Conservation (phyloP, 306 rosid genomes). For the Begonia loranthoides region DNA sequence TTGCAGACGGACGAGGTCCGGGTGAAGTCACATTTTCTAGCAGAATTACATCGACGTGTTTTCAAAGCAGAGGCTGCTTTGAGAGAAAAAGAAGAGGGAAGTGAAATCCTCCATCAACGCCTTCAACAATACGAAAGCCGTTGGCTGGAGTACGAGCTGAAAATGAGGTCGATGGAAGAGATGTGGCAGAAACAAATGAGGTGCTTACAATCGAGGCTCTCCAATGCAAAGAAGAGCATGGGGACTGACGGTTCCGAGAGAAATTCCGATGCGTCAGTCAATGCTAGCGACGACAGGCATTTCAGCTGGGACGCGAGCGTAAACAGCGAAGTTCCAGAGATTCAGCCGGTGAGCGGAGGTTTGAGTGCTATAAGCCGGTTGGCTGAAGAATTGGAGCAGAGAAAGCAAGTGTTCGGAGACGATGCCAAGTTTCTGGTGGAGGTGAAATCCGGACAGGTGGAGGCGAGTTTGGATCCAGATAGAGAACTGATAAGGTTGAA, state of each 20-base stretch:
- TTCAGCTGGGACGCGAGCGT: constrained; percentile 64
- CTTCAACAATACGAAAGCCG: constrained; percentile 90
- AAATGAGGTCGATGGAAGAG: constrained; percentile 99
- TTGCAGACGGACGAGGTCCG: constrained; percentile 70
- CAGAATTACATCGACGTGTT: constrained; percentile 90
- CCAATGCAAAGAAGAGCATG: constrained; percentile 96
- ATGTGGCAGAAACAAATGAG: constrained; percentile 99
- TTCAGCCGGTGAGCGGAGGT: constrained; percentile 90
- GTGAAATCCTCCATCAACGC: constrained; percentile 93
- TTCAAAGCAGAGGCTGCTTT: constrained; percentile 89
- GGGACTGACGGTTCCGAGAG: constrained; percentile 84
- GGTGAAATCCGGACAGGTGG: constrained; percentile 95
- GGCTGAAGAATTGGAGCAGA: constrained; percentile 94
- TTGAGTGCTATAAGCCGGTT: constrained; percentile 86
- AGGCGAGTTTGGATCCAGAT: constrained; percentile 87
- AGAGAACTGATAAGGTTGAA: constrained; percentile 82
- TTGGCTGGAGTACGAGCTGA: constrained; percentile 92
- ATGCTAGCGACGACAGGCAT: constrained; percentile 73
- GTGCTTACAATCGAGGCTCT: constrained; percentile 92
- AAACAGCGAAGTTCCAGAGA: constrained; percentile 69
- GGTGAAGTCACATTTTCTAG: constrained; percentile 76
- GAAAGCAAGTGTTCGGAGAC: constrained; percentile 95
- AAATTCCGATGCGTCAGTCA: constrained; percentile 82
- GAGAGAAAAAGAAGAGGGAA: constrained; percentile 94
- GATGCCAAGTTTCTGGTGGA: constrained; percentile 99